Conservation (phyloP, 228 moss, liverwort and hornwort species). For the Sphagnum magellanicum region DNA sequence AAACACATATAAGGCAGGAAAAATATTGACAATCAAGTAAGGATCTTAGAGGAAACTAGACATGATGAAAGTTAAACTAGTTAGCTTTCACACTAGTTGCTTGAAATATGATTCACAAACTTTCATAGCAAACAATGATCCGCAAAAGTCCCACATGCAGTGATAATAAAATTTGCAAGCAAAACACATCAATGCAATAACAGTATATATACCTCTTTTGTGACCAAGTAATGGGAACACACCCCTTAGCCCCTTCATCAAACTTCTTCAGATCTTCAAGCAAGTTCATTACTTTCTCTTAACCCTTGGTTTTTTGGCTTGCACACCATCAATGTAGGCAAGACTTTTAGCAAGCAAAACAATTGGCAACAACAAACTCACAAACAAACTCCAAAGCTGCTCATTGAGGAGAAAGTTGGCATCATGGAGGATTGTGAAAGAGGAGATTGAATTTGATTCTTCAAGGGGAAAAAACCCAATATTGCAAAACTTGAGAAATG, state of each 20-base stretch:
- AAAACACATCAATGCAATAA: too few species aligned
- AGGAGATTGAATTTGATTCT: too few species aligned
- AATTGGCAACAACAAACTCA: neutral
- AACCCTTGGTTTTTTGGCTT: slow-evolving; percentile 78
- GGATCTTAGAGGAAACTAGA: neutral
- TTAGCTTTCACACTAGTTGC: too few species aligned
- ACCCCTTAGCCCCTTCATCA: slow-evolving; percentile 53
- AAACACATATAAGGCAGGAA: neutral
- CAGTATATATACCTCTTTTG: slow-evolving; percentile 25
- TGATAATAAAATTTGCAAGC: too few species aligned
- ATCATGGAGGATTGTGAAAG: too few species aligned
- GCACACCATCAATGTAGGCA: slow-evolving; percentile 18
- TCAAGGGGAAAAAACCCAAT: too few species aligned
- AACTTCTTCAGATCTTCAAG: slow-evolving; percentile 57
- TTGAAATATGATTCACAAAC: too few species aligned
- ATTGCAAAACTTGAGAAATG: too few species aligned
- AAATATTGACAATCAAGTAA: neutral
- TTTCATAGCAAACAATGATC: neutral
- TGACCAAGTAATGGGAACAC: slow-evolving; percentile 78
- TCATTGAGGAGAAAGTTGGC: too few species aligned
- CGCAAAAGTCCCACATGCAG: neutral
- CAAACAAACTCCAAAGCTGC: too few species aligned
- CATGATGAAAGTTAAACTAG: neutral
- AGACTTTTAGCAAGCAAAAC: too few species aligned
- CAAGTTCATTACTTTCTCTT: slow-evolving; percentile 49